A percentile compares a stretch with the other conserved stretches of the same genome.
Conservation (phyloP, 148 eudicot genomes). For the Camellia sinensis region DNA sequence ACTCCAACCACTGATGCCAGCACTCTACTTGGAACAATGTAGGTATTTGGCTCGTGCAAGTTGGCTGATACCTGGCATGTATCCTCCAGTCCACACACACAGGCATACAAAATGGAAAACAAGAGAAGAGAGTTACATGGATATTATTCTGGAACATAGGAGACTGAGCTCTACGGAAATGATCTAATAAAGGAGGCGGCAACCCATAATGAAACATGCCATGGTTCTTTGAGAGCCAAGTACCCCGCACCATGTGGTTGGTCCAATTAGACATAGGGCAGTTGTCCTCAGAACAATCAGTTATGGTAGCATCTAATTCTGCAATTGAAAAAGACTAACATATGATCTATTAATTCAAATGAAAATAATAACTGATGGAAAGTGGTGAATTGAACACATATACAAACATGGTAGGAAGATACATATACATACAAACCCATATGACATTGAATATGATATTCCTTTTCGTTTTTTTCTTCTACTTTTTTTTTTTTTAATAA, state of each 20-base stretch:
- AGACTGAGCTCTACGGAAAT: conserved; percentile 48
- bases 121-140: conserved; percentile 33
- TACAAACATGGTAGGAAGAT: not conserved
- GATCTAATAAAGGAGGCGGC: conserved; percentile 67
- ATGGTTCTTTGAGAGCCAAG: conserved; percentile 72
- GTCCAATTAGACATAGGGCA: conserved; percentile 32
- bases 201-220: conserved; percentile 72
- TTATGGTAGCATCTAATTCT: conserved; percentile 49
- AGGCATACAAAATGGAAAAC: not conserved
- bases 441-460: not conserved
- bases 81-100: not conserved
- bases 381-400: not conserved
- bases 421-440: not conserved
- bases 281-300: conserved; percentile 30
- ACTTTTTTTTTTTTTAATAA: not conserved
- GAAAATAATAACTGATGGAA: not conserved
- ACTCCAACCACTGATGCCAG: not conserved
- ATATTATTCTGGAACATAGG: conserved; percentile 28
- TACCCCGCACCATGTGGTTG: conserved; percentile 81
- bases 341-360: not conserved
- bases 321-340: conserved; percentile 7
- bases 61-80: not conserved
- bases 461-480: not conserved
- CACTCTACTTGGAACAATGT: not conserved
- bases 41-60: not conserved